Conservation (phyloP, 2,329 filamentous ascomycete species). For the Claviceps paspali region DNA sequence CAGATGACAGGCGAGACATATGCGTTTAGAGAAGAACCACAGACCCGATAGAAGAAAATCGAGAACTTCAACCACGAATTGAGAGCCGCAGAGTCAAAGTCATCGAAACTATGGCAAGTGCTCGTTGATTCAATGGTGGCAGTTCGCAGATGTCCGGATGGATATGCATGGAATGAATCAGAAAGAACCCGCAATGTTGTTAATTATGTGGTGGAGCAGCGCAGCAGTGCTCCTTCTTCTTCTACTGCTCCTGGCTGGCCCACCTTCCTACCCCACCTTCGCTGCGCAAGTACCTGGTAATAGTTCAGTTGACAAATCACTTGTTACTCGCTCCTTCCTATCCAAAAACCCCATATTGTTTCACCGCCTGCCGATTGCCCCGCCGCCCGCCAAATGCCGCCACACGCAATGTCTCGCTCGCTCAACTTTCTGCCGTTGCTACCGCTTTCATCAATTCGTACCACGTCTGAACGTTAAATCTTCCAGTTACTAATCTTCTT, state of each 20-base stretch:
- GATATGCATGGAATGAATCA: slow-evolving; percentile 18
- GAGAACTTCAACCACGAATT: background rate
- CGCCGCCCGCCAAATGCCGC: too few relatives aligned
- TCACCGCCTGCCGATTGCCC: too few relatives aligned
- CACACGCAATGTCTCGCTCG: too few relatives aligned
- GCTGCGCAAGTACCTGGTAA: too few relatives aligned
- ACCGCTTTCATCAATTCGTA: background rate
- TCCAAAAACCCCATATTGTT: too few relatives aligned
- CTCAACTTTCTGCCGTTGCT: background rate
- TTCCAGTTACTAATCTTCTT: background rate
- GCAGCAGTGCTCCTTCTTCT: too few relatives aligned
- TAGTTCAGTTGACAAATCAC: too few relatives aligned
- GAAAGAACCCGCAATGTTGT: slow-evolving; percentile 9
- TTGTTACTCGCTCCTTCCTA: too few relatives aligned
- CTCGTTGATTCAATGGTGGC: background rate
- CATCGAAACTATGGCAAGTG: background rate
- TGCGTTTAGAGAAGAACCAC: too few relatives aligned
- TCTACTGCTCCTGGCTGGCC: too few relatives aligned
- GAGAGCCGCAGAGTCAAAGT: background rate
- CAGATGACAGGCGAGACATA: background rate
- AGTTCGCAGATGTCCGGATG: slow-evolving; percentile 2
- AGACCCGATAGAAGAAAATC: background rate
- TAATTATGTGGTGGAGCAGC: too few relatives aligned
- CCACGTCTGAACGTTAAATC: background rate
- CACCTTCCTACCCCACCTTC: too few relatives aligned